Evolutionary conservation across 2,329 filamentous ascomycete species (phyloP), one percentile per base, ranked within the genome.

Genomic region (Sclerotinia minor): DNA sequence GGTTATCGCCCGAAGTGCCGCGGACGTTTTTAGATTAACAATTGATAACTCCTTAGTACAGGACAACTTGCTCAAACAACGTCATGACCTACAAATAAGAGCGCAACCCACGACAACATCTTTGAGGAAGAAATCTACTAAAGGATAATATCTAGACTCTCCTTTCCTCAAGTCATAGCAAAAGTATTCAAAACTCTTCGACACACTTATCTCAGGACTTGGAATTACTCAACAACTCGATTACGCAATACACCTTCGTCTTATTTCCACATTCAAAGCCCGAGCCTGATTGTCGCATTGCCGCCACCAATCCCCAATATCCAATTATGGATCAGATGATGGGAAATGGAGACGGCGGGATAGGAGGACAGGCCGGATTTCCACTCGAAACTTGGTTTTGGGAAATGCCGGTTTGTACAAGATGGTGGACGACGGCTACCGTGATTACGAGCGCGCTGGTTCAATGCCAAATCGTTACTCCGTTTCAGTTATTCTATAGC

Each of bases 301-400:
- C 55, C 26, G 17, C 38, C 47, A 52, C 6, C 32, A 41, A 41
- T 21, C 41, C 38, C n/a, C 17, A 64, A 44, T 11, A 61, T 29
- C 32, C 29, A 38, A 64, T 9, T 41, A 77, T 77, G 76, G 76
- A 77, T 67, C 73, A 77, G 70, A 77, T 77, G 75, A 76, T 78
- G 73, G 75, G 75, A 47, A 75, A 68, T 67, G 75, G 73, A 45
- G 75, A 76, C 64, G 75, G 74, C 21, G 75, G 75, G 41, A 72
- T 76, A 53, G 79, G 81, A 69, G 85, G 86, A 68, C 85, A 84
- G 73, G 86, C 84, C 69, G 83, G 84, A 65, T 82, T 97, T 76
- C 95, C 94, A 53, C 85, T 99, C 9, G 95, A 98, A 80, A 90
- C 94, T 73, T 99, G 95, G 95, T 98, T 97, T 80, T 97, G 92